Evolutionary conservation across 768 basidiomycete genomes (phyloP).

Genomic region (Agaricus sinodeliciosus): DNA sequence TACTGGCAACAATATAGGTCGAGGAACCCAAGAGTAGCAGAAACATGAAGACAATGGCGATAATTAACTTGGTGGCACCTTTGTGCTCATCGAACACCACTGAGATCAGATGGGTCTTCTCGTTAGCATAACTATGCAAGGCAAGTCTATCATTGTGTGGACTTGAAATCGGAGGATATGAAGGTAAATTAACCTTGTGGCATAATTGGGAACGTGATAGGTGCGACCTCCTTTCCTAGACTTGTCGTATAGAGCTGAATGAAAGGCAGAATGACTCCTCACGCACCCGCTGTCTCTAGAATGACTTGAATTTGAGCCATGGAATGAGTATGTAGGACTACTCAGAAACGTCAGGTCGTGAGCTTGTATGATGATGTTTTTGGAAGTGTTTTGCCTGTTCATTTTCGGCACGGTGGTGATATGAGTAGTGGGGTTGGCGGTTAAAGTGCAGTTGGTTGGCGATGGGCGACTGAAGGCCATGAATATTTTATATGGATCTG

Average conservation of each 20-base stretch:
- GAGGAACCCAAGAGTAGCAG: slow-evolving; percentile 21
- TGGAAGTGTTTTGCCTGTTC: slow-evolving; percentile 8
- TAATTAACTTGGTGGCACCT: slow-evolving; percentile 19
- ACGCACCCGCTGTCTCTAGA: slow-evolving; percentile 32
- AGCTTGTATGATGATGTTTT: neutral
- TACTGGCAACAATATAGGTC: neutral
- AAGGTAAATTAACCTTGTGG: slow-evolving; percentile 25
- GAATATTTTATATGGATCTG: slow-evolving; percentile 12
- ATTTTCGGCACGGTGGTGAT: slow-evolving; percentile 5
- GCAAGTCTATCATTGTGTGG: slow-evolving; percentile 6
- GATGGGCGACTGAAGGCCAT: slow-evolving; percentile 11
- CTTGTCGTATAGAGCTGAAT: slow-evolving; percentile 1
- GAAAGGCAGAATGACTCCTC: slow-evolving; percentile 2
- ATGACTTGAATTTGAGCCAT: slow-evolving; percentile 33
- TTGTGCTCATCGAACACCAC: slow-evolving; percentile 29
- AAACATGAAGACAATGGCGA: slow-evolving; percentile 19
- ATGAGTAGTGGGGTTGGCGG: neutral
- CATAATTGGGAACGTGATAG: slow-evolving; percentile 34
- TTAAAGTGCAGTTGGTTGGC: neutral
- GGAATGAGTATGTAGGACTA: slow-evolving; percentile 26
- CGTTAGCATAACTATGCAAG: slow-evolving; percentile 28
- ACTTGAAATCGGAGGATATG: neutral
- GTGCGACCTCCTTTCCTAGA: slow-evolving; percentile 28
- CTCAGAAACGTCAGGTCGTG: slow-evolving; percentile 4
- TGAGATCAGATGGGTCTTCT: slow-evolving; percentile 28